These are phyloP conservation scores for Amphicarpaea edgeworthii DNA, from an alignment of 306 rosid species.

Conservation along the genomic window DNA sequence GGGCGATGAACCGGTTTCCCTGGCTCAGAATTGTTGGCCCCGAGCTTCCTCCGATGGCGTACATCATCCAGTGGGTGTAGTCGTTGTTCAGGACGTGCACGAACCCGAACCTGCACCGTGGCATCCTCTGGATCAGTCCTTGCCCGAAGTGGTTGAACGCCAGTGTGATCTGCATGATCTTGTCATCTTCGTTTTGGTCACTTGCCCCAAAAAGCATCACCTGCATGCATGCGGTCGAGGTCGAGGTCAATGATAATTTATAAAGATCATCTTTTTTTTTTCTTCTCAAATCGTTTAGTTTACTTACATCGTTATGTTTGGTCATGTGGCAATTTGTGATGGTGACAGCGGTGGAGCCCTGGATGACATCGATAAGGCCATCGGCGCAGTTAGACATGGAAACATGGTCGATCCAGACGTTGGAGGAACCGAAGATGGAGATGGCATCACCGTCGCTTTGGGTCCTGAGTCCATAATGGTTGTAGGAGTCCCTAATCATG, in stretches of 20 bases:
- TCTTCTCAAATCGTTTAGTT: no score
- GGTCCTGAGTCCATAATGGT: constrained; percentile 22
- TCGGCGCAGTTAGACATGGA: constrained; percentile 38
- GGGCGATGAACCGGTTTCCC: constrained; percentile 88
- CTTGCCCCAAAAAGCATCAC: constrained; percentile 45
- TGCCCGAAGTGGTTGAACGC: constrained; percentile 51
- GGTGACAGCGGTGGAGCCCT: constrained; percentile 41
- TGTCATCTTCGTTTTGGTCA: background rate
- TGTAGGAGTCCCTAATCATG: constrained; percentile 16
- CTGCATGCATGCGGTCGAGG: no score
- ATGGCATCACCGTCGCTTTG: constrained; percentile 49
- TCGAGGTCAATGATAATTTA: no score
- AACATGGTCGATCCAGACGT: constrained; percentile 44
- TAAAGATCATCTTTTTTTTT: no score
- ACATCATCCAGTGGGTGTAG: constrained; percentile 88
- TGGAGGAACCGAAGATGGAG: constrained; percentile 34
- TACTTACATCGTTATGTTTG: constrained; percentile 43
- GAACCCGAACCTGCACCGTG: constrained; percentile 64
- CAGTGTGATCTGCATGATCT: constrained; percentile 41
- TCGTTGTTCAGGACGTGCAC: constrained; percentile 82
- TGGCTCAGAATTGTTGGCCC: constrained; percentile 80
- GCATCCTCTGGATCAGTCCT: constrained; percentile 47
- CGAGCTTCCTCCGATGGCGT: constrained; percentile 87
- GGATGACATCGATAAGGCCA: constrained; percentile 42
- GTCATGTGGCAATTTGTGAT: constrained; percentile 50